A percentile compares a stretch with the other conserved stretches of the same genome.
phyloP scores from a whole-genome alignment of 2,329 filamentous ascomycete genomes.

The Ascomycota sp. region DNA sequence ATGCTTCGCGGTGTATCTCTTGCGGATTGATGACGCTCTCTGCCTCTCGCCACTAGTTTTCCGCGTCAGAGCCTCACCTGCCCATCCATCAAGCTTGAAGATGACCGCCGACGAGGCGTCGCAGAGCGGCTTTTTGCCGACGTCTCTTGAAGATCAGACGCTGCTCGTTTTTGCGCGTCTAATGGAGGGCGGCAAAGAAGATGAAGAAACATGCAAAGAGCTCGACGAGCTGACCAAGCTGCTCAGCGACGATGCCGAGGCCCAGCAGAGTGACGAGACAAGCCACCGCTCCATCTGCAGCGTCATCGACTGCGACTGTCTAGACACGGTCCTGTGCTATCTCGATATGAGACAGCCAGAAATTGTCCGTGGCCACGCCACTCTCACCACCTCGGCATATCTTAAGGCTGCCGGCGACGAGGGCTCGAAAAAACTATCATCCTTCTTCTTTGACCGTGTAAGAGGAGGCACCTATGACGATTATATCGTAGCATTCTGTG shows the following conservation, averaged over 20 bases:
- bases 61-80: too few relatives aligned
- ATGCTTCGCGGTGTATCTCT: too few relatives aligned
- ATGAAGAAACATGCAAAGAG: constrained; percentile 44
- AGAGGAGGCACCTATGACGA: constrained; percentile 65
- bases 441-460: constrained; percentile 55
- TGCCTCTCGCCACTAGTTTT: too few relatives aligned
- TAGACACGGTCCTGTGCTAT: constrained; percentile 71
- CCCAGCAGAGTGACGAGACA: constrained; percentile 20
- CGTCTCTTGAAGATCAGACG: constrained; percentile 38
- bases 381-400: constrained; percentile 63
- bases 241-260: constrained; percentile 31
- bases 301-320: constrained; percentile 51
- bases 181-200: constrained; percentile 79
- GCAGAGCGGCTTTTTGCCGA: constrained; percentile 10
- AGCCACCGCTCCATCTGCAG: constrained; percentile 27
- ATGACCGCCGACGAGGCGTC: constrained; percentile 13
- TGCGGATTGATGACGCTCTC: too few relatives aligned
- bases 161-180: constrained; percentile 67
- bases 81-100: constrained; percentile 2
- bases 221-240: constrained; percentile 39
- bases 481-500: constrained; percentile 79
- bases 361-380: constrained; percentile 60
- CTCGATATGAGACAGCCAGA: constrained; percentile 66
- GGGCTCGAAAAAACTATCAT: constrained; percentile 47
- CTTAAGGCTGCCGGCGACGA: constrained; percentile 56